Percentiles rank a stretch among this genome's conserved stretches.
Conservation (phyloP, 805 yeast species). For the Spathaspora hagerdaliae region DNA sequence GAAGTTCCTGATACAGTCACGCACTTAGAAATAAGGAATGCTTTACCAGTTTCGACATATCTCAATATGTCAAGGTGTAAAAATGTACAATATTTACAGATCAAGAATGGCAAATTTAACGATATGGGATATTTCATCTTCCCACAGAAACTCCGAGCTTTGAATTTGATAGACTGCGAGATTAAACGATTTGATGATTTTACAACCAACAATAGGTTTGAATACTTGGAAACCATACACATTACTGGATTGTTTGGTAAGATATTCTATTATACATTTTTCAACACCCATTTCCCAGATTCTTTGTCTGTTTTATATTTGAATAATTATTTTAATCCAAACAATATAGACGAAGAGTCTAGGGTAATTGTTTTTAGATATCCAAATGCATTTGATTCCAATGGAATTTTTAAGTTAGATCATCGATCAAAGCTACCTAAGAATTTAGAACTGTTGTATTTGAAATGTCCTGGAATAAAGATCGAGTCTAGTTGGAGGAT, state of each 20-base stretch:
- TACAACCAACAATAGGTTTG: neutral
- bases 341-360: neutral
- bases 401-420: neutral
- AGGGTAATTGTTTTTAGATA: neutral
- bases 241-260: neutral
- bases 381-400: neutral
- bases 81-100: neutral
- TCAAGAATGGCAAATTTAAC: neutral
- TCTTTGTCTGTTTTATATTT: neutral
- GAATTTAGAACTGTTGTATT: neutral
- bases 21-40: constrained; percentile 1
- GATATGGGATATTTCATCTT: constrained; percentile 3
- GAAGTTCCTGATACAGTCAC: neutral
- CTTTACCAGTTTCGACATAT: neutral
- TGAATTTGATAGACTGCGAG: neutral
- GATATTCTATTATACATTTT: constrained; percentile 1
- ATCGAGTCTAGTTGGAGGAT: constrained; percentile 1
- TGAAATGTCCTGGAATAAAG: constrained; percentile 1
- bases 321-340: neutral
- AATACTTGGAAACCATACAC: neutral
- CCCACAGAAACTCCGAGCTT: neutral
- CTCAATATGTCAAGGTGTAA: neutral
- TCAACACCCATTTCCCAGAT: neutral
- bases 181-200: constrained; percentile 1
- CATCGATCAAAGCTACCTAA: neutral